A percentile compares a stretch with the other conserved stretches of the same genome.
These are phyloP conservation scores for Pseudohyphozyma bogoriensis DNA, from an alignment of 768 basidiomycete genomes.

Conservation along the genomic window DNA sequence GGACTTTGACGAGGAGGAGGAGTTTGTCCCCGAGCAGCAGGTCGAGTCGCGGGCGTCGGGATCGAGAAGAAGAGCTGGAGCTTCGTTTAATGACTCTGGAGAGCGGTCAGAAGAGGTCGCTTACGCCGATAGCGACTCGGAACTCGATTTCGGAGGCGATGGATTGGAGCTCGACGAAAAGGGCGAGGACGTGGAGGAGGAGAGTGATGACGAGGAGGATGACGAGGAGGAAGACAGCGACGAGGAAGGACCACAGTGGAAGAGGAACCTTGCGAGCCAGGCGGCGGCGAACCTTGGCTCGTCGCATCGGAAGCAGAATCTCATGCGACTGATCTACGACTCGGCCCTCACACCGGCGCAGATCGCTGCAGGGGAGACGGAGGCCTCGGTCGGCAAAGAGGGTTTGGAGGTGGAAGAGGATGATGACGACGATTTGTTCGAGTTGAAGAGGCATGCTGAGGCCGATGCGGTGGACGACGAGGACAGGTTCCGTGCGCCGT, in stretches of 20 bases:
- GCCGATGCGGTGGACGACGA: conserved; percentile 21
- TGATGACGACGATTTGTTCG: conserved; percentile 63
- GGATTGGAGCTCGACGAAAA: conserved; percentile 45
- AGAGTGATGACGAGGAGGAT: conserved; percentile 47
- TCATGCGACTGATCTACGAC: conserved; percentile 77
- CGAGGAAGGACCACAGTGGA: conserved; percentile 58
- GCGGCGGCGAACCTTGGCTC: conserved; percentile 46
- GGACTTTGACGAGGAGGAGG: conserved; percentile 32
- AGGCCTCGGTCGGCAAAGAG: not conserved
- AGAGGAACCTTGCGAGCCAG: conserved; percentile 50
- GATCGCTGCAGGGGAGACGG: conserved; percentile 46
- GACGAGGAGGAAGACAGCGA: conserved; percentile 43
- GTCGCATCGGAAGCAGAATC: conserved; percentile 51
- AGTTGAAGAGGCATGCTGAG: conserved; percentile 35
- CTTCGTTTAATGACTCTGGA: not conserved
- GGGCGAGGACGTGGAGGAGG: conserved; percentile 45
- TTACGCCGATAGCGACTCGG: conserved; percentile 31
- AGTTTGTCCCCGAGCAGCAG: conserved; percentile 31
- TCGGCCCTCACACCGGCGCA: conserved; percentile 58
- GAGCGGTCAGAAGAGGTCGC: conserved; percentile 22
- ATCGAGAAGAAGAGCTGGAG: conserved; percentile 29
- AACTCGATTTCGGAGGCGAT: conserved; percentile 34
- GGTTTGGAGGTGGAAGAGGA: conserved; percentile 30
- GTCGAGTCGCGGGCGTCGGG: conserved; percentile 16
- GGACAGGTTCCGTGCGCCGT: conserved; percentile 33